These are phyloP conservation scores for Physaria fendleri DNA, from an alignment of 345 rosid genomes.

Conservation along the genomic window DNA sequence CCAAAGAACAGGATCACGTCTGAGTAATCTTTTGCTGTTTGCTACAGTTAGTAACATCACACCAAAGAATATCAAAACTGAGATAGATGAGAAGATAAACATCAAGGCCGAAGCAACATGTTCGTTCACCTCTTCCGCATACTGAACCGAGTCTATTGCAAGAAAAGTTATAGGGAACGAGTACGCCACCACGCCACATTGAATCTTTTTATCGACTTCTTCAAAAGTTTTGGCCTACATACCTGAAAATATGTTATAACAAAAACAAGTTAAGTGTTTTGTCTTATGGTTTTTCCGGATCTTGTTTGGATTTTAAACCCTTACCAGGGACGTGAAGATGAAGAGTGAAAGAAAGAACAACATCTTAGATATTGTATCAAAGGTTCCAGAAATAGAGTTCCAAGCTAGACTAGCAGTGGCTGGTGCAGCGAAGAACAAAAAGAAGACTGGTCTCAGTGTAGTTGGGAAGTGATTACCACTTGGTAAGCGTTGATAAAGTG, in stretches of 20 bases:
- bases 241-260: constrained; percentile 33
- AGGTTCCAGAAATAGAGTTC: constrained; percentile 48
- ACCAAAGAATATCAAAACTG: constrained; percentile 43
- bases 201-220: constrained; percentile 62
- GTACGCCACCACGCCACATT: constrained; percentile 66
- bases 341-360: constrained; percentile 51
- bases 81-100: constrained; percentile 39
- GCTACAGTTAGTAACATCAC: constrained; percentile 43
- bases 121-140: constrained; percentile 42
- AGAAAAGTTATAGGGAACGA: constrained; percentile 53
- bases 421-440: constrained; percentile 66
- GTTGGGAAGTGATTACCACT: constrained; percentile 39
- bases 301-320: not conserved
- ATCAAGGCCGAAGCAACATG: constrained; percentile 30
- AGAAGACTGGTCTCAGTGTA: constrained; percentile 46
- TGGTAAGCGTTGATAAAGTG: constrained; percentile 58
- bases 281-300: not conserved
- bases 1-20: constrained; percentile 34
- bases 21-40: constrained; percentile 27
- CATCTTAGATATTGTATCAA: constrained; percentile 48
- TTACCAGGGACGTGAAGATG: constrained; percentile 56
- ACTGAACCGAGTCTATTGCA: constrained; percentile 48
- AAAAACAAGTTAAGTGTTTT: not conserved
- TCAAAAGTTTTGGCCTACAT: constrained; percentile 52
- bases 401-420: constrained; percentile 57